A percentile compares a stretch with the other conserved stretches of the same genome.
These are phyloP conservation scores for Chlorophyllum brunneum DNA, from an alignment of 768 basidiomycete species.

Conservation along the genomic window DNA sequence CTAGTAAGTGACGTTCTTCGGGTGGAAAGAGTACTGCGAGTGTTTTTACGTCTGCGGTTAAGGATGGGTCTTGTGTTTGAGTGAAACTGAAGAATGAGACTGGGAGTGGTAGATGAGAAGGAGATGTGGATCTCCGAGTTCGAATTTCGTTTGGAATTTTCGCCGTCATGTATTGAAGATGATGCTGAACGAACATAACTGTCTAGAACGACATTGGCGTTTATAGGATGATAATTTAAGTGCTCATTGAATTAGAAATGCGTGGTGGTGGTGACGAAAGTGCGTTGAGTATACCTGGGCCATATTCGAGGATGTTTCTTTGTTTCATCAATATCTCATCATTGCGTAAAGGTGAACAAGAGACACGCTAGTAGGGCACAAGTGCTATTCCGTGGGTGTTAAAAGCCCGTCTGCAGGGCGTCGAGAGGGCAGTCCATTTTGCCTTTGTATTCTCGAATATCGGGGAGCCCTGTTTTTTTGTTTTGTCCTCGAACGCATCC, in stretches of 20 bases:
- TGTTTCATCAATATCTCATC: background rate
- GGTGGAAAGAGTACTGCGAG: conserved; percentile 69
- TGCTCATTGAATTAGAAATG: conserved; percentile 85
- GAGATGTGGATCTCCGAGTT: conserved; percentile 6
- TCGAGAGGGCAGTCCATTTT: no score
- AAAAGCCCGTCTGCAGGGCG: conserved; percentile 22
- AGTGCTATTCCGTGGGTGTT: conserved; percentile 55
- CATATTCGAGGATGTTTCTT: conserved; percentile 52
- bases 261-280: conserved; percentile 72
- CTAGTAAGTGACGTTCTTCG: conserved; percentile 70
- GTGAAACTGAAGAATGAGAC: conserved; percentile 83
- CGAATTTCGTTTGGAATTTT: background rate
- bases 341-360: conserved; percentile 46
- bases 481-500: no score
- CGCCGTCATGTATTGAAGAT: conserved; percentile 1
- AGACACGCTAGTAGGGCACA: conserved; percentile 53
- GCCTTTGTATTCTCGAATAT: no score
- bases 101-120: conserved; percentile 14
- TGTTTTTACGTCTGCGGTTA: conserved; percentile 66
- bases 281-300: conserved; percentile 77
- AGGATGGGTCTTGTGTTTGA: conserved; percentile 67
- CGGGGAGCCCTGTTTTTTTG: no score
- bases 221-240: conserved; percentile 52
- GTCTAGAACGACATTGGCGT: background rate
- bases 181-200: background rate